A percentile compares a stretch with the other conserved stretches of the same genome.
phyloP scores from a whole-genome alignment of 129 eudicot genomes.

The Saposhnikovia divaricata region DNA sequence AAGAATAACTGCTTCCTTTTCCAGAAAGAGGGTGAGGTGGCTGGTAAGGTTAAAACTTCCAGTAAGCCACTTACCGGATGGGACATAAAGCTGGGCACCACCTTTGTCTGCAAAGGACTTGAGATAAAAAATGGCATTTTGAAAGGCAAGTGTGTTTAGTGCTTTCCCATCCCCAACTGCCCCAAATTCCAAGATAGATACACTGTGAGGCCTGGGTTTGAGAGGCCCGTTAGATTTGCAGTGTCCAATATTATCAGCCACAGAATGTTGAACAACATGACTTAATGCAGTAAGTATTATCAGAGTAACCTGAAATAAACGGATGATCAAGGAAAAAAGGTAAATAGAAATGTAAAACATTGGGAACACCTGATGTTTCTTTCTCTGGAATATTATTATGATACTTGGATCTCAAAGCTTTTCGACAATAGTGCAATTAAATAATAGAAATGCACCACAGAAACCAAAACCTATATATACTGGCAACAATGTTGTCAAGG shows the following conservation, averaged over 20 bases:
- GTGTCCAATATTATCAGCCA: conserved; percentile 10
- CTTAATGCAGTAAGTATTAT: conserved; percentile 47
- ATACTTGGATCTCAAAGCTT: neutral
- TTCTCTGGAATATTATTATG: neutral
- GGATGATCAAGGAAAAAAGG: conserved; percentile 4
- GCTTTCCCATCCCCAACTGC: conserved; percentile 84
- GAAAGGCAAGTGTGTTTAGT: conserved; percentile 66
- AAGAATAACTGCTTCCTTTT: conserved; percentile 63
- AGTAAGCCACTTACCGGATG: conserved; percentile 72
- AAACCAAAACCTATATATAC: neutral
- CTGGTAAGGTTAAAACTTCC: conserved; percentile 78
- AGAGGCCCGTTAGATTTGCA: conserved; percentile 19
- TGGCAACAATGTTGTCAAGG: neutral
- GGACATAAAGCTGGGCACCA: conserved; percentile 83
- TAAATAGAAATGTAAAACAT: conserved; percentile 9
- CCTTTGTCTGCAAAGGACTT: conserved; percentile 81
- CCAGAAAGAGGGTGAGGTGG: conserved; percentile 81
- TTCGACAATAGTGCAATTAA: neutral
- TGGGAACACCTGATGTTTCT: neutral
- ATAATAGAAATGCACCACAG: conserved; percentile 1
- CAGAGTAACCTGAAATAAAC: conserved; percentile 43
- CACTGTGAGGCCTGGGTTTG: conserved; percentile 75
- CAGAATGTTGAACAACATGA: conserved; percentile 19
- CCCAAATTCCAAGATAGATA: conserved; percentile 72
- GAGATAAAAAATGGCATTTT: conserved; percentile 79